Base-by-base conservation (phyloP, 2,329 filamentous ascomycete species). In the Diaporthe sp. region DNA sequence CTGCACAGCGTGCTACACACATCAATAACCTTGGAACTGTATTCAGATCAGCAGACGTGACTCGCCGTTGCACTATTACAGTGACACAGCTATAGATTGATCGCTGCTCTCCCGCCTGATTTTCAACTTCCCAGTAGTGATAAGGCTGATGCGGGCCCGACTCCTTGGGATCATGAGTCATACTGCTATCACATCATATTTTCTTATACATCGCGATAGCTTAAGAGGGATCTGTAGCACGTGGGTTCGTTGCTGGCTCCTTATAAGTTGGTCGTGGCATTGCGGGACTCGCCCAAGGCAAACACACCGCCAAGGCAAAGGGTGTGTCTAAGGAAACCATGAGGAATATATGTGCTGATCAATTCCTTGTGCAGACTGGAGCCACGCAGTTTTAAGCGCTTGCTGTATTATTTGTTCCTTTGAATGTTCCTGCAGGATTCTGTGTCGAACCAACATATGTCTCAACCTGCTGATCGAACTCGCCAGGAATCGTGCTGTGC, bases 41-140 rank as follows among this genome's bases (percentile, higher is more conserved):
- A 70, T 70, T 70, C 34, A 22, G 65, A 70, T 70, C 49, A 55
- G 65, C 65, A 42, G 49, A 28, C 34, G 34, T 70, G 49, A 70
- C 65, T 70, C 34, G 65, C 7, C 65, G 42, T 42, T 15, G n/a
- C 44, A 22, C 44, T 49, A 49, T 49, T 49, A 49, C 8, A 22
- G 7, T 49, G 44, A 49, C 10, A 49, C 42, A 31, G 42, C 28
- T 6, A n/a, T n/a, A 31, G 49, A 10, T 42, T 55, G 46, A 55
- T 17, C 42, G 65, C 46, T 39, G 13, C 49, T 4, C 8, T 6
- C 22, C 5, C n/a, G n/a, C 25, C 15, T 22, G 49, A 31, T 70
- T 22, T 39, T 28, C 31, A 22, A 55, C 49, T 25, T 28, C 34
- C 46, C 65, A 39, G 31, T 8, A 42, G 13, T 53, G 31, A 28